Base-by-base conservation (phyloP, 2,329 filamentous ascomycete genomes). In the Fusarium sp. region DNA sequence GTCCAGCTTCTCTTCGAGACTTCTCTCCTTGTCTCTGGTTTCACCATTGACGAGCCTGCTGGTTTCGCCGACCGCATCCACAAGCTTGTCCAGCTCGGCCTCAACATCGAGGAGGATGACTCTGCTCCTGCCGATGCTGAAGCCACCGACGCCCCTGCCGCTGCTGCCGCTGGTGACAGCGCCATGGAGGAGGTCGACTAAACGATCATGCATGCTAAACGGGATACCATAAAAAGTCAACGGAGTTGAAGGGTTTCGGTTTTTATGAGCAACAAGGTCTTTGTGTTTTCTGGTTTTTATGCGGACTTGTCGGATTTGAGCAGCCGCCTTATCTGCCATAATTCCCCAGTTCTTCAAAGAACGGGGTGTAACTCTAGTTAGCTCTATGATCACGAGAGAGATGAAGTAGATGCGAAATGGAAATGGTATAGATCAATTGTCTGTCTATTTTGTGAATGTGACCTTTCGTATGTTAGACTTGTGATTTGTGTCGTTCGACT, bases 141-240 rank as follows among this genome's bases (percentile, higher is more conserved):
- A 38, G 80, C 81, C 57, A 80, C 81, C 59, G 89, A 87, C 70
- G 89, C 87, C 70, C 91, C 91, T 37, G 60, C 60, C 82, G 81
- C 80, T 47, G 82, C 81, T 62, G 84, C 84, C 71, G 84, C 91
- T 72, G 91, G 91, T 76, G 94, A 97, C 89, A 97, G 92, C 85
- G 91, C 94, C 82, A 99, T 99, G 96, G 96, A 99, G 90, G 96
- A 99, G 90, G 96, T 99, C 81, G 96, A 99, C 89, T 99, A 97
- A 86, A 77, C 44, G 64, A 65, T 62, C 65, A 69, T 57, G 45
- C 61, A 69, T 52, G 70, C 74, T 69, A 73, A 76, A 77, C 67
- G 76, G 76, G 76, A 80, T 76, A 79, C 77, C 77, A 72, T 64
- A 70, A 80, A 81, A 80, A 80, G 76, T 79, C 78, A 78, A 76